A percentile compares a stretch with the other conserved stretches of the same genome.
Evolutionary conservation across 768 basidiomycete genomes (phyloP).

Genomic region (Tephrocybe sp.): DNA sequence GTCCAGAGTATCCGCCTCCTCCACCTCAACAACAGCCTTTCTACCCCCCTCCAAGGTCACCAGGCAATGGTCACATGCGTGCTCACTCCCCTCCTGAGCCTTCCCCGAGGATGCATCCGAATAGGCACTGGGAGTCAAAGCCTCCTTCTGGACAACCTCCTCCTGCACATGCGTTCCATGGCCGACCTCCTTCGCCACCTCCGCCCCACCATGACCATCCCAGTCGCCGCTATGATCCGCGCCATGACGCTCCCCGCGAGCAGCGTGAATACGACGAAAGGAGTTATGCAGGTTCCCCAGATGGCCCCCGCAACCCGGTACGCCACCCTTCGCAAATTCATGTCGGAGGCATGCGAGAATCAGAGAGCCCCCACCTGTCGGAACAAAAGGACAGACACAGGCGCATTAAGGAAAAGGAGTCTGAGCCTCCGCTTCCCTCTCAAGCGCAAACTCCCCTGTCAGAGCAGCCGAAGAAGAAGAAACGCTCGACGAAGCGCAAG

Average conservation of each 20-base stretch:
- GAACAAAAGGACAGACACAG: constrained; percentile 48
- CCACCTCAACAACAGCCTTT: constrained; percentile 28
- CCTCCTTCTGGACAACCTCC: constrained; percentile 32
- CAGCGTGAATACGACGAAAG: constrained; percentile 45
- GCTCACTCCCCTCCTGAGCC: constrained; percentile 54
- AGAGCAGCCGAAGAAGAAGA: constrained; percentile 53
- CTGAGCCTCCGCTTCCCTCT: constrained; percentile 25
- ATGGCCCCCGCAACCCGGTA: constrained; percentile 32
- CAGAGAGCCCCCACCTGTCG: constrained; percentile 57
- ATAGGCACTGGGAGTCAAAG: constrained; percentile 63
- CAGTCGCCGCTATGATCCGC: constrained; percentile 62
- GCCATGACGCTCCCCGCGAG: constrained; percentile 48
- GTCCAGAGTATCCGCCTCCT: constrained; percentile 37
- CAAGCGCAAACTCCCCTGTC: constrained; percentile 31
- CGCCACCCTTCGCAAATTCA: constrained; percentile 32
- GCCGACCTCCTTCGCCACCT: constrained; percentile 32
- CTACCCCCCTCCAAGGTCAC: constrained; percentile 44
- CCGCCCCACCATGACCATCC: constrained; percentile 40
- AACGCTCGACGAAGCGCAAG: constrained; percentile 40
- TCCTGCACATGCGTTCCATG: constrained; percentile 27
- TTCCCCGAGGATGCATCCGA: constrained; percentile 55
- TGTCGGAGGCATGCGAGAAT: constrained; percentile 38
- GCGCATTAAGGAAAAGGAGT: constrained; percentile 51
- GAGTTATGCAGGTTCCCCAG: constrained; percentile 47
- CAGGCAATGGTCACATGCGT: constrained; percentile 31